These are phyloP conservation scores for Micromonas commoda DNA, from an alignment of 139 green algal species.

Conservation along the genomic window DNA sequence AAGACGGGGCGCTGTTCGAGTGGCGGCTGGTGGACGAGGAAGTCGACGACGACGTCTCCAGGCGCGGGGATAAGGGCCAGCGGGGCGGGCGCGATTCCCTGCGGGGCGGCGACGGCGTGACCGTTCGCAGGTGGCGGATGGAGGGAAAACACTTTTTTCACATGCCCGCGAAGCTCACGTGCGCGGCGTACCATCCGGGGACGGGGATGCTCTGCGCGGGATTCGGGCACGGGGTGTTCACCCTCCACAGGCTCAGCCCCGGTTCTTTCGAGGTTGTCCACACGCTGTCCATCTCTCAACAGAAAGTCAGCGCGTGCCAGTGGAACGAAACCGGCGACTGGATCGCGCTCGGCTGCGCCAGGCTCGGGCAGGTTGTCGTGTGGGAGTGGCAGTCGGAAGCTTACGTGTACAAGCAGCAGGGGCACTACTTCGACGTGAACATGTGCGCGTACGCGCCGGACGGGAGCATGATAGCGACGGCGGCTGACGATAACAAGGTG, in stretches of 20 bases:
- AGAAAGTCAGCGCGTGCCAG: constrained; percentile 55
- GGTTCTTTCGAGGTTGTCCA: constrained; percentile 55
- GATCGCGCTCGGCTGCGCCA: constrained; percentile 68
- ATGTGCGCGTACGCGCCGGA: constrained; percentile 73
- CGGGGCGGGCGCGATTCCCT: background rate
- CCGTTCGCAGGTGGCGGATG: constrained; percentile 65
- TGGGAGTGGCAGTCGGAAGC: constrained; percentile 95
- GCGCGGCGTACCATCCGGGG: constrained; percentile 48
- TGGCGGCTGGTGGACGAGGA: constrained; percentile 56
- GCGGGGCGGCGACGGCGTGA: too few relatives aligned
- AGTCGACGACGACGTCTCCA: background rate
- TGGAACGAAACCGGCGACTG: constrained; percentile 85
- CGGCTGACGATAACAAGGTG: background rate
- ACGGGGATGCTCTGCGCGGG: constrained; percentile 61
- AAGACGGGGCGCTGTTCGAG: constrained; percentile 76
- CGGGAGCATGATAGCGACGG: constrained; percentile 42
- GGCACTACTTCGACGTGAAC: constrained; percentile 79
- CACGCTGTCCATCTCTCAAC: constrained; percentile 51
- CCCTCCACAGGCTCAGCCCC: constrained; percentile 75
- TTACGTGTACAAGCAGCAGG: constrained; percentile 88
- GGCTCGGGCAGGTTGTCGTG: constrained; percentile 92
- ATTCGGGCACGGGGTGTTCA: constrained; percentile 81
- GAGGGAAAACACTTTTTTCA: constrained; percentile 71
- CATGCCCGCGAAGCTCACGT: constrained; percentile 53
- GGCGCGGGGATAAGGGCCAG: background rate